These are phyloP conservation scores for Aspergillus costaricaensis DNA, from an alignment of 2,329 filamentous ascomycete genomes.

Conservation along the genomic window DNA sequence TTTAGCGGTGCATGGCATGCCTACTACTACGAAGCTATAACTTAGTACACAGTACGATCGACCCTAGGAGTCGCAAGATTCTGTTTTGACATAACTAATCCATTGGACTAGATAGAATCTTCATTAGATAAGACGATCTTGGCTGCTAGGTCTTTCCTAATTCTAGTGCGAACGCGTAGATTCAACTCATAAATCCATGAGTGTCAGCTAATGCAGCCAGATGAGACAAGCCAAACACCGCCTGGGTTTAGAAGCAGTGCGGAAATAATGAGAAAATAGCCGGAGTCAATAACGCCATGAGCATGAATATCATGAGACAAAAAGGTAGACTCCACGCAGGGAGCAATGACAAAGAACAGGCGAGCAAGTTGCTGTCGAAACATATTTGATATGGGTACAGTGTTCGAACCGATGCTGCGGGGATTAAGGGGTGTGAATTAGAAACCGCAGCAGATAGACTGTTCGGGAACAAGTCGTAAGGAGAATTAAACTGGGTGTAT, in stretches of 20 bases:
- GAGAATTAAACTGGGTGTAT: not conserved
- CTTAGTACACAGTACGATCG: not conserved
- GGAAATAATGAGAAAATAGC: not conserved
- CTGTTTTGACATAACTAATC: no score
- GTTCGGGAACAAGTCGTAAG: not conserved
- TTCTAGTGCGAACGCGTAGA: not conserved
- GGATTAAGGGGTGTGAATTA: not conserved
- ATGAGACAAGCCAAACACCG: not conserved
- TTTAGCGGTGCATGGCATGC: not conserved
- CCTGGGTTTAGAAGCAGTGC: not conserved
- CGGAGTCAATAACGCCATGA: not conserved
- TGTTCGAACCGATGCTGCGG: not conserved
- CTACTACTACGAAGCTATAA: not conserved
- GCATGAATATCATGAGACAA: not conserved
- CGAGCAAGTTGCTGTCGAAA: not conserved
- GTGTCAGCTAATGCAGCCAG: not conserved
- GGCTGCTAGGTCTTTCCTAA: not conserved
- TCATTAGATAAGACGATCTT: not conserved
- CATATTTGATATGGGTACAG: conserved; percentile 7
- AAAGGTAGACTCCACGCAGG: not conserved
- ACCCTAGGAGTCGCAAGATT: no score
- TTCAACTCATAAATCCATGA: not conserved
- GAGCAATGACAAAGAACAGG: not conserved
- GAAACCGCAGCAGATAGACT: not conserved
- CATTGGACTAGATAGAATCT: no score